Percentiles rank a stretch among this genome's conserved stretches.
phyloP scores from a whole-genome alignment of 352 stramenopile species.

The Phytopythium helicoides region DNA sequence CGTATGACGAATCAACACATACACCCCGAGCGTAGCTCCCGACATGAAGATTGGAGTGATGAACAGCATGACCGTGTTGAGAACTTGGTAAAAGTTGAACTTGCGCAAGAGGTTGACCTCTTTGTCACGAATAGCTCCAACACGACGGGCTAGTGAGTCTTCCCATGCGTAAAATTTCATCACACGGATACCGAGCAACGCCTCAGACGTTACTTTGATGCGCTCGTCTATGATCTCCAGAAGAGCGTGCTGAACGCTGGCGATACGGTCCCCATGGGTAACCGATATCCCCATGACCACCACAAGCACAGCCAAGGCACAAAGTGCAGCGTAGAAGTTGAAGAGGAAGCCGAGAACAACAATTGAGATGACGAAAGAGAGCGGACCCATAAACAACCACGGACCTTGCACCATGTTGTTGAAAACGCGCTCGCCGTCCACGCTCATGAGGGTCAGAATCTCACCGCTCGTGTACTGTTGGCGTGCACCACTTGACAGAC shows the following conservation, averaged over 20 bases:
- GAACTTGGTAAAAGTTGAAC: constrained; percentile 33
- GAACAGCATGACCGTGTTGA: constrained; percentile 42
- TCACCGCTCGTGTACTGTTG: constrained; percentile 35
- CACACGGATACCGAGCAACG: constrained; percentile 85
- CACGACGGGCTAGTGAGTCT: constrained; percentile 24
- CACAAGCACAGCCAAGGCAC: constrained; percentile 9
- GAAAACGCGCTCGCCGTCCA: constrained; percentile 40
- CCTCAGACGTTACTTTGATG: constrained; percentile 92
- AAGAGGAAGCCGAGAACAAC: constrained; percentile 32
- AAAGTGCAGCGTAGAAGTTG: constrained; percentile 12
- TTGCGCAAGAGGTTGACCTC: constrained; percentile 39
- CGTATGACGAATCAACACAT: constrained; percentile 19
- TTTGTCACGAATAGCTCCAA: constrained; percentile 36
- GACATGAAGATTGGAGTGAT: constrained; percentile 31
- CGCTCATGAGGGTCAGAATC: constrained; percentile 36
- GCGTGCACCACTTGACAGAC: constrained; percentile 38
- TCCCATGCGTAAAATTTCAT: constrained; percentile 91
- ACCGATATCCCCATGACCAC: constrained; percentile 18
- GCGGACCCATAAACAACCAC: constrained; percentile 25
- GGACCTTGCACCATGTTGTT: constrained; percentile 19
- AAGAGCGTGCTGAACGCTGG: constrained; percentile 15
- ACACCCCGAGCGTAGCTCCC: constrained; percentile 17
- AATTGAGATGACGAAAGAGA: constrained; percentile 20
- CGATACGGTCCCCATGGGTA: constrained; percentile 13
- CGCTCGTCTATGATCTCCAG: constrained; percentile 59